Base-by-base conservation (phyloP, 129 eudicot genomes). In the Escallonia rubra region DNA sequence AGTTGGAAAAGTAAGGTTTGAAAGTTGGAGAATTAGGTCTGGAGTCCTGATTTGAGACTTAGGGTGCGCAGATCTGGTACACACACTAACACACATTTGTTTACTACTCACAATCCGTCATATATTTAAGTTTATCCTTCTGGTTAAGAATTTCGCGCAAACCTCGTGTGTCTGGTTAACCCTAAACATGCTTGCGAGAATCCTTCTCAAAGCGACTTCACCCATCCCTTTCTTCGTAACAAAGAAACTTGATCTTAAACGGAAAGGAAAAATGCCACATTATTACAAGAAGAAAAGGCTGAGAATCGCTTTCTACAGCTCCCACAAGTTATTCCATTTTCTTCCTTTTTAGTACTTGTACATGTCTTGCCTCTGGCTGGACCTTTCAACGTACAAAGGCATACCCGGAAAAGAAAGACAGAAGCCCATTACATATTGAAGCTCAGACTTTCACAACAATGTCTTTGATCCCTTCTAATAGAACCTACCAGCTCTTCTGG, bases 401-500 rank as follows among this genome's bases (percentile, higher is more conserved):
- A 43, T 4, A 12, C 50, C 44, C 13, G 16, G 7, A 59, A 46
- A 49, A 16, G 39, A 49, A n/a, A 8, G 9, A 12, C 16, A 3
- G 45, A 54, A 65, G 13, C 48, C 23, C 11, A 2, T 55, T 60
- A 11, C 57, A 43, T 41, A 42, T 65, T 13, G 23, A 64, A 45
- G 43, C 67, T 60, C n/a, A 41, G 38, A 6, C 3, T 3, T 4
- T 54, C 41, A 44, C 3, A 66, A 57, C 16, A 43, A 77, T 80
- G 86, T 74, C 83, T 8, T 15, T 13, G 44, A 63, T 41, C 80
- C 78, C 38, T 56, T 74, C 66, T 8, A 72, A 63, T 65, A 42
- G 72, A 61, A 79, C 64, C 74, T 82, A 58, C 89, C 85, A 82
- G 57, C 88, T 66, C 34, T 93, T 84, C 62, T 93, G 96, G 96